Evolutionary conservation across 306 rosid species (phyloP).

Genomic region (Vicia villosa): DNA sequence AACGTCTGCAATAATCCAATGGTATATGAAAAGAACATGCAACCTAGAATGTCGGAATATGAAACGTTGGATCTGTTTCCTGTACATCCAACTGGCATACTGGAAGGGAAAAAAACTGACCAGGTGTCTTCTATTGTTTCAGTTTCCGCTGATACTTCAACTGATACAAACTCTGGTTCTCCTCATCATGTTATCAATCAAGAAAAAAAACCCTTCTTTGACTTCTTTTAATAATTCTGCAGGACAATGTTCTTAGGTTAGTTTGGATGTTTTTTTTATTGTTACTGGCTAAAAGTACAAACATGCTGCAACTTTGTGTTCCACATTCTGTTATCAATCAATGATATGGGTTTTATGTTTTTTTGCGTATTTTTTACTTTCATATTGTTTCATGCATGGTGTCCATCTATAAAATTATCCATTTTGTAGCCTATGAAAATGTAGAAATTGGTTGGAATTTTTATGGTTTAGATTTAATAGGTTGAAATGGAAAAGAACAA

Average conservation of each 20-base stretch:
- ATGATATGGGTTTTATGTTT: not conserved
- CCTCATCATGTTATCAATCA: not conserved
- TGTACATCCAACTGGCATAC: constrained; percentile 70
- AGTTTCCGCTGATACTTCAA: constrained; percentile 35
- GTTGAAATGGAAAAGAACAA: no score
- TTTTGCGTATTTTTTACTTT: not conserved
- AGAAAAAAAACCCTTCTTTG: constrained; percentile 40
- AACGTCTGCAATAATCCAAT: constrained; percentile 18
- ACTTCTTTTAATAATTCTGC: constrained; percentile 46
- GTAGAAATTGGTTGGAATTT: not conserved
- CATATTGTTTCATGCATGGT: not conserved
- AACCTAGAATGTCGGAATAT: constrained; percentile 26
- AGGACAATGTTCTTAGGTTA: constrained; percentile 23
- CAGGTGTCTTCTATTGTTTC: constrained; percentile 36
- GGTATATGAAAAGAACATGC: constrained; percentile 25
- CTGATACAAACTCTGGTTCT: constrained; percentile 33
- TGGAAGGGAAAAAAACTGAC: constrained; percentile 41
- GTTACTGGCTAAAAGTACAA: constrained; percentile 20
- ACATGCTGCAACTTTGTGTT: constrained; percentile 29
- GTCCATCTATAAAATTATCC: not conserved
- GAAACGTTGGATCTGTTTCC: constrained; percentile 83
- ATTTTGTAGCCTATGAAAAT: no score
- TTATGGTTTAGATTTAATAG: no score
- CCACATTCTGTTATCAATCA: not conserved
- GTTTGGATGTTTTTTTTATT: not conserved